Percentiles rank a stretch among this genome's conserved stretches.
These are phyloP conservation scores for Cucurbita ficifolia DNA, from an alignment of 306 rosid genomes.

Conservation along the genomic window DNA sequence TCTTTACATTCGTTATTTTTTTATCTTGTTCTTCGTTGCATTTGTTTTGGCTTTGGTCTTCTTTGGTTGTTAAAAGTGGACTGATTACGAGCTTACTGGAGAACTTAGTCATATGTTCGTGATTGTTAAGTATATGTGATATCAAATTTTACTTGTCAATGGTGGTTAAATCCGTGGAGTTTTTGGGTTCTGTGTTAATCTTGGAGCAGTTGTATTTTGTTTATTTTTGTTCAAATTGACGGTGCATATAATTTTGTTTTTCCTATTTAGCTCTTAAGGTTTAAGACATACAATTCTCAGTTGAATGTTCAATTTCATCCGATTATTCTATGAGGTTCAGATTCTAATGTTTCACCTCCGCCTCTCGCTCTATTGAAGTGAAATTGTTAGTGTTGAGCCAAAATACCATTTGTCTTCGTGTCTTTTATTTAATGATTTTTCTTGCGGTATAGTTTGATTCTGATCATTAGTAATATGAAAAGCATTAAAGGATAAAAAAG, in stretches of 20 bases:
- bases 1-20: conserved; percentile 6
- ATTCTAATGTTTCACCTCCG: not conserved
- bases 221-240: not conserved
- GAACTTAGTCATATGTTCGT: not conserved
- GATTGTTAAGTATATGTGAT: not conserved
- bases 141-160: not conserved
- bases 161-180: not conserved
- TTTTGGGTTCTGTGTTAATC: not conserved
- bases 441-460: not conserved
- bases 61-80: not conserved
- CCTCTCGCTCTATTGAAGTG: not conserved
- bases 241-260: not conserved
- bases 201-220: not conserved
- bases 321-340: not conserved
- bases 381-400: not conserved
- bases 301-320: not conserved
- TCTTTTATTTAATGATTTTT: not conserved
- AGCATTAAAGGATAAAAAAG: not conserved
- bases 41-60: conserved; percentile 10
- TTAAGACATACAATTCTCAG: not conserved
- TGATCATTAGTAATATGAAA: not conserved
- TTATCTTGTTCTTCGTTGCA: conserved; percentile 3
- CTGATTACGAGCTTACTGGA: not conserved
- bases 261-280: not conserved
- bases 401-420: not conserved